Percentiles rank a stretch among this genome's conserved stretches.
Conservation (phyloP, 176 grass and related monocot species). For the Carex myosuroides region DNA sequence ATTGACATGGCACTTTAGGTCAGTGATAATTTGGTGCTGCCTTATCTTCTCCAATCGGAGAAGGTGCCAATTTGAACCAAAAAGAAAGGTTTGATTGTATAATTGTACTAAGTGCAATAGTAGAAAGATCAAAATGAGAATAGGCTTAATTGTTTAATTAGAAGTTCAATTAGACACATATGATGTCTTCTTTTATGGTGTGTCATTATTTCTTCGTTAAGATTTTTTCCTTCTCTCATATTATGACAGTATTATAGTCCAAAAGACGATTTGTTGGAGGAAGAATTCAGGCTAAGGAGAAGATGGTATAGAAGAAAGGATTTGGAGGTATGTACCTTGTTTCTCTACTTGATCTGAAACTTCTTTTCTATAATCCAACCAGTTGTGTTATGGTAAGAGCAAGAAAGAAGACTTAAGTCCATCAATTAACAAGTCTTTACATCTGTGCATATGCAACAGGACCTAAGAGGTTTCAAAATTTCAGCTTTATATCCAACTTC, state of each 20-base stretch:
- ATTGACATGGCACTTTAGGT: background rate
- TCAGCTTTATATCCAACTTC: background rate
- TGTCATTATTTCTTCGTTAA: too few relatives aligned
- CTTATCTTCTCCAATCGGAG: background rate
- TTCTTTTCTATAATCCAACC: background rate
- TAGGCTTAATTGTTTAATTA: background rate
- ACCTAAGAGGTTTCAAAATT: background rate
- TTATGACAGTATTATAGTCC: conserved; percentile 48
- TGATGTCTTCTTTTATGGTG: too few relatives aligned
- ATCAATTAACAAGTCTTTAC: background rate
- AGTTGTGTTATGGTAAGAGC: background rate
- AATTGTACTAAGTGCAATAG: background rate
- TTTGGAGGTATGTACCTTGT: conserved; percentile 56
- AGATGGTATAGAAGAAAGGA: conserved; percentile 96
- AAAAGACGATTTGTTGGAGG: conserved; percentile 82
- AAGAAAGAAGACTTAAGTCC: background rate
- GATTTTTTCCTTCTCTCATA: too few relatives aligned
- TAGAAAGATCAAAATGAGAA: background rate
- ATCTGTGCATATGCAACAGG: background rate
- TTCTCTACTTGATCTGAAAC: background rate
- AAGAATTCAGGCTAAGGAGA: conserved; percentile 84
- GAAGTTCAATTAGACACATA: too few relatives aligned
- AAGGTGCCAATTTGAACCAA: background rate
- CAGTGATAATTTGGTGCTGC: background rate
- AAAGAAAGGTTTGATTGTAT: background rate